Evolutionary conservation across 768 basidiomycete genomes (phyloP), one percentile per base, ranked within the genome.

Genomic region (Galerina sulciceps): DNA sequence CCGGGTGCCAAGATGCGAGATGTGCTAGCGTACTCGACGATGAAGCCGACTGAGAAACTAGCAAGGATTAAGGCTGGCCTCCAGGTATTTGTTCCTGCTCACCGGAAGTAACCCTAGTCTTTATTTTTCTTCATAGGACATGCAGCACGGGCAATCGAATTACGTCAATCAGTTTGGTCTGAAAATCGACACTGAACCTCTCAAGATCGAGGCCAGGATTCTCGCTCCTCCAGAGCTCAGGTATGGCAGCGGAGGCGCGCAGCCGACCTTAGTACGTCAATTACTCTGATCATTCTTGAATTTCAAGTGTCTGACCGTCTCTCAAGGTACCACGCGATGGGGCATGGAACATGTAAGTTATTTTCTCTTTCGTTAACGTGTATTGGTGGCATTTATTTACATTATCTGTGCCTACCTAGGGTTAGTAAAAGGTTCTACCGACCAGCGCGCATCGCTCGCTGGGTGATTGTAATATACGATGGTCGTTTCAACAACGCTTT

Each of bases 141-240:
- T 31, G 26, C 79, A 82, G 35, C 90, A 91, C 62, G 87, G 88
- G 0, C 85, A 88, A 68, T 90, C 88, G 0, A 83, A 90, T 69
- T 91, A 90, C 60, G 83, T 93, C 34, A 78, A 82, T 35, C 79
- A 86, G 67, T 93, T 93, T 59, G 90, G 90, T 6, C 84, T 94
- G 81, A 85, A 92, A n/a, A 76, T 84, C 46, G 65, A 76, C 4
- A 72, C 73, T 1, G 80, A 79, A 3, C 86, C 90, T 0, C 76
- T 91, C 37, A 77, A 68, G 36, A 75, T 91, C 36, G 70, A 81
- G 17, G 91, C 89, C 0, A 80, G 92, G 2, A 73, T 92, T 10
- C 69, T 93, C 9, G 73, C 75, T 10, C 79, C 89, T 0, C 91
- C 92, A 0, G 84, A 72, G 10, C 75, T 94, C 34, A 82, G 79